Base-by-base conservation (phyloP, 495 filamentous ascomycete genomes). In the Tuber brumale region DNA sequence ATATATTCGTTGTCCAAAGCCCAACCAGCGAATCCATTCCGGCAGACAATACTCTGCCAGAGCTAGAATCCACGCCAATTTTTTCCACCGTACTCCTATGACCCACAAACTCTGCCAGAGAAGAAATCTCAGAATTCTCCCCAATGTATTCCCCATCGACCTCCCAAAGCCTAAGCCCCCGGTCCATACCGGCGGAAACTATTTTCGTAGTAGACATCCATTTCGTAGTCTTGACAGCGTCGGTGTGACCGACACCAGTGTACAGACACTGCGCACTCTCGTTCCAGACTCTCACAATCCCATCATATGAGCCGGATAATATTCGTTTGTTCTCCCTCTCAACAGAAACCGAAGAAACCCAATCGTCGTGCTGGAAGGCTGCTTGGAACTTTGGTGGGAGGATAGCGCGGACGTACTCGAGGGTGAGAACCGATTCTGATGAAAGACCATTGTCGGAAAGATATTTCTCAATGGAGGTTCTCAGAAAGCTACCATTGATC, bases 291-390 rank as follows among this genome's bases (percentile, higher is more conserved):
- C 93, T 87, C 57, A 97, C 84, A 16, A 95, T 83, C 37, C 95
- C 95, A 83, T 99, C 95, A 82, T 95, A 97, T 44, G 92, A 93
- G 18, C 90, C 94, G 0, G 93, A 94, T n/a, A 97, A 85, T 74
- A 98, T 91, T 66, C 93, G 86, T 84, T 74, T 51, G 12, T 83
- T 27, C 82, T 84, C 89, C 89, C 90, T 69, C 84, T 85, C 35
- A 16, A 97, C 89, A 81, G 97, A 93, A n/a, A 97, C 91, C n/a
- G 89, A 87, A 83, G 91, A 92, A 45, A 99, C 92, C 95, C 95
- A 99, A 81, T 97, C 95, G 81, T 97, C 94, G 83, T 98, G 94
- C 85, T 97, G 89, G 84, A 96, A 97, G 74, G 91, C 93, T 9
- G 94, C 89, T 66, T 94, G 89, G 83, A 93, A 92, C 19, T 91